A percentile compares a stretch with the other conserved stretches of the same genome.
Conservation (phyloP, 2,329 filamentous ascomycete genomes). For the Elsinoe arachidis region DNA sequence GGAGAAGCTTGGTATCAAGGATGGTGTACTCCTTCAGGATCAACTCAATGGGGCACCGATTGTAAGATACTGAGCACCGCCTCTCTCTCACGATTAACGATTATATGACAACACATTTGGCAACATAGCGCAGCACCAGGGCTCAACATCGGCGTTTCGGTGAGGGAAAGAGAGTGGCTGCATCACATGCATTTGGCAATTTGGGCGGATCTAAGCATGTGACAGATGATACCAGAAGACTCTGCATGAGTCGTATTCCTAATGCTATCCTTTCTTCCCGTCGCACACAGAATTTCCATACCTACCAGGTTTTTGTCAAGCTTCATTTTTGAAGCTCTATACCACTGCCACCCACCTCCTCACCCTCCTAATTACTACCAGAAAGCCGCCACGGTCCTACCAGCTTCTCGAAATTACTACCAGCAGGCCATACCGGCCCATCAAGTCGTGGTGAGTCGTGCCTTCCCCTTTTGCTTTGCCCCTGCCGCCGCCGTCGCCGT, state of each 20-base stretch:
- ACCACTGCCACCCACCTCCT: not conserved
- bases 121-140: not conserved
- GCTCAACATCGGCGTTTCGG: not conserved
- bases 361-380: not conserved
- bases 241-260: not conserved
- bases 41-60: constrained; percentile 25
- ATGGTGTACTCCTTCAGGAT: constrained; percentile 32
- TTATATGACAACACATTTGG: constrained; percentile 6
- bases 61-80: constrained; percentile 21
- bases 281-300: not conserved
- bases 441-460: not conserved
- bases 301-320: not conserved
- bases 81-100: constrained; percentile 12
- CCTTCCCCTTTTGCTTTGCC: not conserved
- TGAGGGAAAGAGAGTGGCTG: not conserved
- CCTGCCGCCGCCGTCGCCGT: not conserved
- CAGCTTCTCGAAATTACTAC: too few species aligned
- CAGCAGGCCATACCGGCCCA: too few species aligned
- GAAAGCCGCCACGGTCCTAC: too few species aligned
- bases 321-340: not conserved
- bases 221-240: not conserved
- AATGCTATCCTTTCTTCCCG: not conserved
- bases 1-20: constrained; percentile 33
- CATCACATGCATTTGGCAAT: constrained; percentile 11
- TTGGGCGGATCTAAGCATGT: not conserved